Conservation (phyloP, 2,329 filamentous ascomycete genomes). For the Dryadomyces quercivorus region DNA sequence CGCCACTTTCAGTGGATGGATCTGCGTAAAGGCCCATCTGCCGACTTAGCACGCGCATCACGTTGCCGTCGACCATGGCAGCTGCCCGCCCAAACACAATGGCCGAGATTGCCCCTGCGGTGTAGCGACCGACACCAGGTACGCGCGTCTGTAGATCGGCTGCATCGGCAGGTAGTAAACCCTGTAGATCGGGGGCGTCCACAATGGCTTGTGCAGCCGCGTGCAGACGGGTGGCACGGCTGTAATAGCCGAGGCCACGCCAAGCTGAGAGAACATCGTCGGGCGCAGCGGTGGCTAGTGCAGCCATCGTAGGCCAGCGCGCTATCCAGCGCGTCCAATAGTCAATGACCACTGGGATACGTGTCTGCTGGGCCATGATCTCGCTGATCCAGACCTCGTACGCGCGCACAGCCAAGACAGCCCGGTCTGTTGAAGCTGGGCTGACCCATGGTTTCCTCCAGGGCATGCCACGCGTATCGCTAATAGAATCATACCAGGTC, state of each 20-base stretch:
- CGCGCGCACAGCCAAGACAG: slow-evolving; percentile 37
- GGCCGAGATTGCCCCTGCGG: slow-evolving; percentile 48
- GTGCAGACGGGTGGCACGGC: slow-evolving; percentile 48
- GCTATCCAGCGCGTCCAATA: slow-evolving; percentile 53
- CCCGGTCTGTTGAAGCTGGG: slow-evolving; percentile 15
- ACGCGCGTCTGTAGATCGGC: slow-evolving; percentile 36
- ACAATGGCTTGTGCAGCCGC: slow-evolving; percentile 41
- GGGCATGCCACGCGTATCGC: slow-evolving; percentile 38
- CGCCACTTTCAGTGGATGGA: slow-evolving; percentile 40
- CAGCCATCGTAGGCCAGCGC: slow-evolving; percentile 45
- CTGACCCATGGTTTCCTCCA: slow-evolving; percentile 48
- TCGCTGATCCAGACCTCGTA: slow-evolving; percentile 58
- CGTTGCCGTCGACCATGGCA: slow-evolving; percentile 53
- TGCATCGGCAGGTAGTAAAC: slow-evolving; percentile 35
- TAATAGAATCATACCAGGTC: slow-evolving; percentile 37
- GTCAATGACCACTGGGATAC: slow-evolving; percentile 47
- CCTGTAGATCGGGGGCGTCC: slow-evolving; percentile 25
- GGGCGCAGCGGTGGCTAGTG: slow-evolving; percentile 37
- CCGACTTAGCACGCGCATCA: slow-evolving; percentile 46
- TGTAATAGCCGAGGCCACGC: slow-evolving; percentile 53
- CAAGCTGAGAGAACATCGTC: slow-evolving; percentile 47
- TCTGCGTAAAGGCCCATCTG: slow-evolving; percentile 46
- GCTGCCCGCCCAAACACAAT: slow-evolving; percentile 49
- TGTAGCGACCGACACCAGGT: slow-evolving; percentile 50
- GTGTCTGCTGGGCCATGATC: slow-evolving; percentile 56